Base-by-base conservation (phyloP, 2,329 filamentous ascomycete genomes). In the Colletotrichum eleusines region DNA sequence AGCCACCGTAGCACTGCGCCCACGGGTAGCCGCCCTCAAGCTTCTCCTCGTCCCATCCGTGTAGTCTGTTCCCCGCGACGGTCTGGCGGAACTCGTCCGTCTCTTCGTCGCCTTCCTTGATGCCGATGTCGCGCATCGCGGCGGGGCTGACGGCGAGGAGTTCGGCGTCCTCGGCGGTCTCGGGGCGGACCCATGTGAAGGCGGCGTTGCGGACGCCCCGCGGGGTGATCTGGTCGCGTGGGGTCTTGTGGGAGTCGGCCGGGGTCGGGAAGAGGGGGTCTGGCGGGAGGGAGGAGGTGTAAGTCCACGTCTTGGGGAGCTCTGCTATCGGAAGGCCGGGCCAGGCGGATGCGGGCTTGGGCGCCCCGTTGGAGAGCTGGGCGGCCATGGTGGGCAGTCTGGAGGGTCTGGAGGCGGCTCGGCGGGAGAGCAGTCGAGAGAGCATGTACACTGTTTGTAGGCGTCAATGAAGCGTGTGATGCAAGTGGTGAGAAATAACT, bases 1-100 rank as follows among this genome's bases (percentile, higher is more conserved):
- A 90, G 67, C 95, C 95, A 68, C 96, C 96, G 80, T 99, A 99
- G 83, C 96, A 98, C 82, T 99, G 96, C 40, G 96, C 95, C 96
- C 96, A 99, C 0, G 96, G 95, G 79, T 99, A 99, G 53, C 96
- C 90, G 26, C 92, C 92, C 69, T 89, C 83, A 31, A 83, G 79
- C 74, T 85, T 86, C 69, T 90, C 87, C 69, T 92, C 88, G 73
- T 94, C 88, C 89, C 92, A 93, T 60, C 94, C 95, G 66, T 92
- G 89, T 18, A 98, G 87, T 77, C 90, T 91, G 78, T 96, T 97
- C 3, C 96, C 96, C 0, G 93, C 90, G 8, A 97, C 92, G 0
- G 94, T 86, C 71, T 92, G 86, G 72, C 88, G 87, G 79, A 98
- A 98, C 14, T 93, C 91, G 0, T 92, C 87, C 0, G 89, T 92